Evolutionary conservation across 2,329 filamentous ascomycete genomes (phyloP).

Genomic region (Fusarium bulbicola): DNA sequence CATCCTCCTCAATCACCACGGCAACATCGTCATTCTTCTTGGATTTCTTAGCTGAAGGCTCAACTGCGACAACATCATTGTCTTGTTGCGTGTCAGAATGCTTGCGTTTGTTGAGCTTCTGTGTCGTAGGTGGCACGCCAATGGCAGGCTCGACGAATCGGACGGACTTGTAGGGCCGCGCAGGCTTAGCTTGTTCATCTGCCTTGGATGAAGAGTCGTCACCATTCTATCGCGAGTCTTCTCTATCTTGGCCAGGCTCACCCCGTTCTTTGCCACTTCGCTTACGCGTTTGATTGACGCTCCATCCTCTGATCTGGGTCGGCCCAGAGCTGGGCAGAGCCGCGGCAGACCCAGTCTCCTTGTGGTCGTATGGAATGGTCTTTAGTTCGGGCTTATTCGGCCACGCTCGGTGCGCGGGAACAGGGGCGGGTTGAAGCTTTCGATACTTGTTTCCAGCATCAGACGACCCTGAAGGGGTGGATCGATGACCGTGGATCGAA

Average conservation of each 20-base stretch:
- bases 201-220: conserved; percentile 37
- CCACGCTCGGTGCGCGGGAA: conserved; percentile 61
- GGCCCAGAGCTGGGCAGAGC: conserved; percentile 65
- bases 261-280: conserved; percentile 49
- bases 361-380: conserved; percentile 68
- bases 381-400: conserved; percentile 62
- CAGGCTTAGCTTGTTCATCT: conserved; percentile 21
- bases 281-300: conserved; percentile 54
- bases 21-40: not conserved
- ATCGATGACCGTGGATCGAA: conserved; percentile 49
- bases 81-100: not conserved
- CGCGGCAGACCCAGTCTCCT: conserved; percentile 64
- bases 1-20: conserved; percentile 7
- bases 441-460: conserved; percentile 59
- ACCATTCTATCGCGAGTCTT: conserved; percentile 52
- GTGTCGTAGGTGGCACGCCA: conserved; percentile 21
- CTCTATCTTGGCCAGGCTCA: conserved; percentile 47
- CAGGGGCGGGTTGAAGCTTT: conserved; percentile 67
- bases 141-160: conserved; percentile 39
- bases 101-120: conserved; percentile 23
- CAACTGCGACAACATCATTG: not conserved
- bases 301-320: conserved; percentile 67
- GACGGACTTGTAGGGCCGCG: conserved; percentile 32
- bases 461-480: conserved; percentile 50
- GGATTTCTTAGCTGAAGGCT: not conserved